A percentile compares a stretch with the other conserved stretches of the same genome.
phyloP scores from a whole-genome alignment of 192 early-diverging fungal genomes.

The Coemansia sp. region DNA sequence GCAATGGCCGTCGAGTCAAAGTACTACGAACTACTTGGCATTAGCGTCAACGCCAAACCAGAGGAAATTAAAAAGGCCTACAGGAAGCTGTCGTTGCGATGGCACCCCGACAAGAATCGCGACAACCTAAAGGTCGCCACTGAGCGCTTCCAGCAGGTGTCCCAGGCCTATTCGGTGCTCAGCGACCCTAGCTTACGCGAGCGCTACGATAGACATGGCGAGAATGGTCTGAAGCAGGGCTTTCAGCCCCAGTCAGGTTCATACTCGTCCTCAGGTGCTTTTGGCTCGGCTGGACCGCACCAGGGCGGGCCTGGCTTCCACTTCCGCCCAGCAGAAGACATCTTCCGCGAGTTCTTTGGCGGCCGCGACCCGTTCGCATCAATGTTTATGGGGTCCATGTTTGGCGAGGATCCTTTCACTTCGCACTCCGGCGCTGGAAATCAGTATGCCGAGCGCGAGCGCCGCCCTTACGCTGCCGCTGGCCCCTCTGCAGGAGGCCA shows the following conservation, averaged over 20 bases:
- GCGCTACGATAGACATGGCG: slow-evolving; percentile 48
- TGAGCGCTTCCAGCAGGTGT: slow-evolving; percentile 52
- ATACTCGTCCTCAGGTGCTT: slow-evolving; percentile 3
- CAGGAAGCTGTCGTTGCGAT: slow-evolving; percentile 67
- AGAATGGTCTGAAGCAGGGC: slow-evolving; percentile 41
- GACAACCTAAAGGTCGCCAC: slow-evolving; percentile 41
- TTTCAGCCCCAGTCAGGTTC: slow-evolving; percentile 26
- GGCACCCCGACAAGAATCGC: slow-evolving; percentile 69
- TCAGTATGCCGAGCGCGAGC: slow-evolving; percentile 29
- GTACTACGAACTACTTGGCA: slow-evolving; percentile 72
- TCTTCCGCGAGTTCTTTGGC: slow-evolving; percentile 54
- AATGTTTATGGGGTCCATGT: slow-evolving; percentile 38
- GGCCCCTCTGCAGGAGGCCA: slow-evolving; percentile 1
- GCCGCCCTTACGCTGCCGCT: slow-evolving; percentile 34
- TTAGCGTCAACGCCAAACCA: slow-evolving; percentile 58
- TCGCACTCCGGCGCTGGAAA: slow-evolving; percentile 22
- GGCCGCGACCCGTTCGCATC: slow-evolving; percentile 45
- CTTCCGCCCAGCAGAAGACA: slow-evolving; percentile 43
- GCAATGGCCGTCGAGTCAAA: slow-evolving; percentile 37
- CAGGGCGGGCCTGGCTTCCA: slow-evolving; percentile 16
- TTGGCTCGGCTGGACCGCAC: slow-evolving; percentile 5
- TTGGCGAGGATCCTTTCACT: slow-evolving; percentile 39
- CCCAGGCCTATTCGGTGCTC: slow-evolving; percentile 55
- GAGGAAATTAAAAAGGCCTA: slow-evolving; percentile 76
- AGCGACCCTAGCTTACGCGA: slow-evolving; percentile 36